Base-by-base conservation (phyloP, 2,329 filamentous ascomycete species). In the Talaromyces sp. region DNA sequence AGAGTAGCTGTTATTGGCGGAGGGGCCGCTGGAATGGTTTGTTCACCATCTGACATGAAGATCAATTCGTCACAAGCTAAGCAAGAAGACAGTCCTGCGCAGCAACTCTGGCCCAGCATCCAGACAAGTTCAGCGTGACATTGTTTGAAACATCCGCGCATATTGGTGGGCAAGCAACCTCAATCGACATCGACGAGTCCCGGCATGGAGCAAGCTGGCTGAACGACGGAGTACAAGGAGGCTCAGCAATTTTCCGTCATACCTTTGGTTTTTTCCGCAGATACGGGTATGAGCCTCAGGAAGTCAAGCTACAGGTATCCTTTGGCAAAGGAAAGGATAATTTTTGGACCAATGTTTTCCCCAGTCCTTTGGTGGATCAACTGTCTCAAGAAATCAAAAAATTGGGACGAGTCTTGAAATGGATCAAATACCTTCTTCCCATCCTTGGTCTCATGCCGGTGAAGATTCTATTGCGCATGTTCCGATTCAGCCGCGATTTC, bases 401-500 rank as follows among this genome's bases (percentile, higher is more conserved):
- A 35, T 82, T 87, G 65, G 77, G 76, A 21, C 77, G 70, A 43
- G 83, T 85, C 70, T 69, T 86, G 59, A 83, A 78, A 57, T 77
- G 83, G 56, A 80, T 85, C 32, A 80, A 83, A 29, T 80, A 75
- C 65, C 78, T 84, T 55, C 81, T 85, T 72, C 66, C 84, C 2
- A 69, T 86, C 59, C 80, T 86, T 61, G 83, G 81, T 0, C 65
- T 86, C 8, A 68, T 86, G 29, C 84, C 77, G 0, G 85, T 91
- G 66, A 85, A 84, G 61, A 72, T 85, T 35, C 81, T 91, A 70
- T 79, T 91, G 65, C 83, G 83, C 59, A 72, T 90, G 56, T 90
- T 89, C 72, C 76, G 84, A 60, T 91, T 91, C 73, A 86, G 80
- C 59, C 80, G 83, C 10, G 87, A 89, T 59, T 92, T 91, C 68